Base-by-base conservation (phyloP, 176 grass and related monocot species). In the Chrysopogon serrulatus region DNA sequence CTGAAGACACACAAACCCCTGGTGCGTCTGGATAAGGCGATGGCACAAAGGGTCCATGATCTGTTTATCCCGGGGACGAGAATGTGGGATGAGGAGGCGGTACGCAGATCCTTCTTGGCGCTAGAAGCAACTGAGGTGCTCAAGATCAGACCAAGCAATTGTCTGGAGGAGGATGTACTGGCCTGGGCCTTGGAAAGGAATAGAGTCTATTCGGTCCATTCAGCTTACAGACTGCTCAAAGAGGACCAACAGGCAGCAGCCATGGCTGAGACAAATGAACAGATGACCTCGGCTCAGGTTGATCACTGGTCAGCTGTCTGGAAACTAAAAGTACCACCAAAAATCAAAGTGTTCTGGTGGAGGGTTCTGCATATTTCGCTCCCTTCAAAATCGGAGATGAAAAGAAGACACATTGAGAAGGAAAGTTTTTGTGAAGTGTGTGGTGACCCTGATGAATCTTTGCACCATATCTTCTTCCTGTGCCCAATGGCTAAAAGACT, bases 1-100 rank as follows among this genome's bases (percentile, higher is more conserved):
- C 0, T n/a, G 0, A 5, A 10, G 5, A 2, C 15, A 0, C 0
- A 8, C 7, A 34, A 18, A 1, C 16, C 12, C 1, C 3, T 7
- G 32, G 13, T 15, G 7, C 11, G 43, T 0, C 0, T 44, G 12
- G 3, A 2, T 4, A 1, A 0, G 3, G 43, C 43, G 2, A 15
- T 3, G 0, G 43, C 43, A 4, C 13, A 14, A 0, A 14, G 3
- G 2, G 43, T 44, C 0, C 3, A 44, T 66, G 64, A 66, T 2
- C 1, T 66, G 1, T 66, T 35, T 6, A 2, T 35, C 0, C 31
- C 64, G 0, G 32, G 32, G 0, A 66, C 61, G 0, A 5, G 64
- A 21, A 5, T 13, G 0, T 66, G 64, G 30, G 1, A 66, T 17
- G 16, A 66, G 1, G 13, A 2, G 32, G 1, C 2, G 0, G 32